Evolutionary conservation across 305 asterid species (phyloP), one percentile per base, ranked within the genome.

Genomic region (Fraxinus angustifolia): DNA sequence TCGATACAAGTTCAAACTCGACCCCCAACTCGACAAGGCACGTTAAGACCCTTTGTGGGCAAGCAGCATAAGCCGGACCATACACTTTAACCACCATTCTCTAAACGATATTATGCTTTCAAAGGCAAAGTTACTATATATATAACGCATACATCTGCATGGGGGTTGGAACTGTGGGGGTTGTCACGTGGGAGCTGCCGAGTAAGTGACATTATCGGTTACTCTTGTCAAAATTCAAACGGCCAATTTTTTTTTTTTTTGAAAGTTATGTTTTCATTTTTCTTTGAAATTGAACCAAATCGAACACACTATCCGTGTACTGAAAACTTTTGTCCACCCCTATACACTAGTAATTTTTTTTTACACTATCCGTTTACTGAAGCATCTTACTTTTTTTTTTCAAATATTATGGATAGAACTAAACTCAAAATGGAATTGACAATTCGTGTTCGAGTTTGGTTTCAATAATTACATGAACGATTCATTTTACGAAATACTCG

Each of bases 31-130:
- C 98, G 3, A 87, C 0, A 1, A 95, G 95, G 76, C 97, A 93
- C 42, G 87, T 84, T 83, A 95, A 60, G 67, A 93, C 98, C 82
- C 98, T 91, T 23, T 90, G 99, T 12, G 99, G 91, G 86, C 97
- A 92, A 68, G 97, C 92, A 77, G 95, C 93, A 71, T 81, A 77
- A 16, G 88, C 87, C 31, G 97, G 86, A 26, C 99, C 98, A 58
- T 89, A 90, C 68, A 93, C 93, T 86, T 91, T 93, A 21, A 92
- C 94, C 48, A 81, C 94, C 97, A 93, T 95, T 80, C 26, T 82
- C 17, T n/a, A 10, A 19, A 28, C 56, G 16, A 10, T 5, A n/a
- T 16, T 21, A 14, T 14, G n/a, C 7, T 65, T 36, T 12, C 31
- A 19, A 17, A 56, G 7, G 19, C 53, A 28, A 34, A 21, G 35